Percentiles rank a stretch among this genome's conserved stretches.
phyloP scores from a whole-genome alignment of 2,329 filamentous ascomycete genomes.

The Aspergillus sergii region DNA sequence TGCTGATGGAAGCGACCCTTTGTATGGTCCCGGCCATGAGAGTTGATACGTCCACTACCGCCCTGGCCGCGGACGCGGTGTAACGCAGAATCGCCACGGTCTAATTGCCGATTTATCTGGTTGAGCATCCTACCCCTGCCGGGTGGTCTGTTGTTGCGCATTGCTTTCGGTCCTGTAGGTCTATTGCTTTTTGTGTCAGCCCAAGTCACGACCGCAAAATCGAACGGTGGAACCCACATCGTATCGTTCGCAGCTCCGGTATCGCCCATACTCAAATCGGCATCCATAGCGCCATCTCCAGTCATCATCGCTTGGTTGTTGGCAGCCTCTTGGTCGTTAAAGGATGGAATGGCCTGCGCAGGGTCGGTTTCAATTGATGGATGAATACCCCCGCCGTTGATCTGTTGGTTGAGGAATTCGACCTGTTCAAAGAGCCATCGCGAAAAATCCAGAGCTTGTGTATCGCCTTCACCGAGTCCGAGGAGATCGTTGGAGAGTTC shows the following conservation, averaged over 20 bases:
- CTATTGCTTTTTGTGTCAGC: constrained; percentile 56
- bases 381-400: constrained; percentile 55
- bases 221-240: constrained; percentile 35
- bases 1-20: constrained; percentile 63
- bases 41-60: constrained; percentile 78
- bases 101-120: constrained; percentile 81
- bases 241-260: constrained; percentile 41
- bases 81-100: constrained; percentile 75
- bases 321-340: constrained; percentile 39
- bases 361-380: constrained; percentile 18
- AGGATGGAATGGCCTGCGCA: constrained; percentile 36
- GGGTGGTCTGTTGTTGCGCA: constrained; percentile 73
- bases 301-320: constrained; percentile 10
- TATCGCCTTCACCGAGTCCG: constrained; percentile 78
- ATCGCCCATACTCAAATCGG: constrained; percentile 78
- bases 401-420: constrained; percentile 64
- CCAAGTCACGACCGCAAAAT: constrained; percentile 8
- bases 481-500: constrained; percentile 90
- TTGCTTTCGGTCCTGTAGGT: constrained; percentile 91
- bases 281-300: constrained; percentile 59
- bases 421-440: constrained; percentile 94
- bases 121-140: constrained; percentile 80
- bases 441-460: constrained; percentile 79
- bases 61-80: constrained; percentile 73
- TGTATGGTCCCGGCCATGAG: constrained; percentile 70